Percentiles rank a stretch among this genome's conserved stretches.
These are phyloP conservation scores for Kwoniella sp. DNA, from an alignment of 768 basidiomycete species.

Conservation along the genomic window DNA sequence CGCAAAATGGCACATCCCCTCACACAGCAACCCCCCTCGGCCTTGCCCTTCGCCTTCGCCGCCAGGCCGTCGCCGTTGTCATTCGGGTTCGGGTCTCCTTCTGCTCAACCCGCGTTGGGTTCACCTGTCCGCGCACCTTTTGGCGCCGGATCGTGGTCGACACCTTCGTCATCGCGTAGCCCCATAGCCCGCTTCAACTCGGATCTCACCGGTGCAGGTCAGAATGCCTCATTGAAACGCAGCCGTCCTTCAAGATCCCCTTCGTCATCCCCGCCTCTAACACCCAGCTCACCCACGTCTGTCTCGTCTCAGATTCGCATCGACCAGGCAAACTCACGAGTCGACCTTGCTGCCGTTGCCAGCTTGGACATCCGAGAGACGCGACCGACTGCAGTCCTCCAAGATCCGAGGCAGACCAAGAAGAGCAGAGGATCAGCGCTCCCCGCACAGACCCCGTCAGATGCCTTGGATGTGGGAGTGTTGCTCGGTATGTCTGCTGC, in stretches of 20 bases:
- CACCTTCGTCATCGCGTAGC: no score
- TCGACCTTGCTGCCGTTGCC: slow-evolving; percentile 24
- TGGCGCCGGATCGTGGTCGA: background rate
- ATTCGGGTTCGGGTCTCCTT: slow-evolving; percentile 35
- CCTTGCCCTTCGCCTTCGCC: slow-evolving; percentile 33
- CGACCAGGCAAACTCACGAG: no score
- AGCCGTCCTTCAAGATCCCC: slow-evolving; percentile 23
- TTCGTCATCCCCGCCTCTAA: slow-evolving; percentile 27
- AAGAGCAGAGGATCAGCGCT: background rate
- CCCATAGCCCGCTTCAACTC: no score
- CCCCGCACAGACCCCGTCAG: background rate
- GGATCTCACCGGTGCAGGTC: no score
- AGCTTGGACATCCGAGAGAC: slow-evolving; percentile 23
- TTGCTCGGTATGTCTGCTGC: slow-evolving; percentile 34
- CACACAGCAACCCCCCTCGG: slow-evolving; percentile 41
- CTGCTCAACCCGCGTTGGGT: slow-evolving; percentile 3
- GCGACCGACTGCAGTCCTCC: no score
- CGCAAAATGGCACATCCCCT: slow-evolving; percentile 45
- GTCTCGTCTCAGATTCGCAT: slow-evolving; percentile 4
- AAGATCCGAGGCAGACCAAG: background rate
- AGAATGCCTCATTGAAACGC: slow-evolving; percentile 24
- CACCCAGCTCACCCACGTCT: slow-evolving; percentile 7
- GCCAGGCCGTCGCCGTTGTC: slow-evolving; percentile 33
- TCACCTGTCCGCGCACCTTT: background rate
- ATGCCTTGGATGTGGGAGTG: slow-evolving; percentile 35